Evolutionary conservation across 768 basidiomycete species (phyloP), one percentile per base, ranked within the genome.

Genomic region (Mycena epipterygia): DNA sequence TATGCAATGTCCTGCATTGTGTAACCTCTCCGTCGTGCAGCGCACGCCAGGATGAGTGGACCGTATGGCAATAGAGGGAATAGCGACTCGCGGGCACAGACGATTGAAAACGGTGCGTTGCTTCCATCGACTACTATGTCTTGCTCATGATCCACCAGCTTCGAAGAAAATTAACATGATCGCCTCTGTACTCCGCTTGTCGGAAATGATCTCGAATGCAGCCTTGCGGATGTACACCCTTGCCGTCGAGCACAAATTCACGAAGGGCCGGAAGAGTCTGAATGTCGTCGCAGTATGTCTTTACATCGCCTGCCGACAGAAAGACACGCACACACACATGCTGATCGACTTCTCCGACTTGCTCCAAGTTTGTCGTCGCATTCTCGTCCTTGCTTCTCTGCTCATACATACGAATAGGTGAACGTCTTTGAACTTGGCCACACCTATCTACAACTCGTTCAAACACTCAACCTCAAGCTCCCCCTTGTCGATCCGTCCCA

Each of bases 341-440:
- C 89, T 99, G 29, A 99, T 99, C 71, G 98, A 99, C 82, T 99
- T 99, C 76, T 95, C 95, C n/a, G 97, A 99, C 78, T 85, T 97
- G 44, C 88, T 99, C 5, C 93, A 95, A 84, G 97, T 93, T 73
- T 70, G 79, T 73, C 5, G 1, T 23, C 37, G 70, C 32, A 44
- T 56, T 51, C 49, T 27, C 19, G 32, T 39, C 7, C 52, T n/a
- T 29, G 62, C 46, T 41, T 29, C 30, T 37, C 21, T 29, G 16
- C 68, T 62, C 16, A 56, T 52, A 25, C 37, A 14, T 41, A 56
- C 53, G 3, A 53, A 37, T 46, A 97, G 96, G 95, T 98, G 70
- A 98, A 99, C 77, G 98, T 99, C 16, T 99, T 97, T 75, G 95
- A 96, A 76, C 93, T 99, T 23, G 98, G 98, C 0, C 93, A 96